Evolutionary conservation across 768 basidiomycete genomes (phyloP).

Genomic region (Leccinum barrowsii): DNA sequence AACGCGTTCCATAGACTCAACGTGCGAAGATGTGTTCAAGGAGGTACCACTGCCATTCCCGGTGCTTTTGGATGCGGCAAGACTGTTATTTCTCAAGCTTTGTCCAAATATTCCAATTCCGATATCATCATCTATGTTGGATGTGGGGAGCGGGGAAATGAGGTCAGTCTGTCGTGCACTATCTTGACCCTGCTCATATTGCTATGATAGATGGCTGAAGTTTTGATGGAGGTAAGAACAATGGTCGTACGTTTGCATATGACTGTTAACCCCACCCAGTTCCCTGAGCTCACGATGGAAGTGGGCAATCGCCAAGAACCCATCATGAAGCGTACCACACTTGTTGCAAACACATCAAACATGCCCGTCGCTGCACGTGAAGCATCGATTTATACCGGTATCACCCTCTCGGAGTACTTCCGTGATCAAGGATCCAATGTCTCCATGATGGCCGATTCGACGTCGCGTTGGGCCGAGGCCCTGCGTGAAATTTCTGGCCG

Average conservation of each 20-base stretch:
- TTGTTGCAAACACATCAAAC: conserved; percentile 99
- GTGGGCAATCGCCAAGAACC: conserved; percentile 91
- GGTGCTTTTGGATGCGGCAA: conserved; percentile 99
- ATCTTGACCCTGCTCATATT: conserved; percentile 35
- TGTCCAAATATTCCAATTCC: conserved; percentile 98
- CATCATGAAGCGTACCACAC: conserved; percentile 99
- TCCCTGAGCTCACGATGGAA: conserved; percentile 92
- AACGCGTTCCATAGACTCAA: not conserved
- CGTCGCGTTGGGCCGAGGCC: conserved; percentile 98
- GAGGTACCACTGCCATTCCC: conserved; percentile 95
- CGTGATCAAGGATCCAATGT: conserved; percentile 98
- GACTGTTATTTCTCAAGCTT: conserved; percentile 97
- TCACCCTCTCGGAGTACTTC: conserved; percentile 99
- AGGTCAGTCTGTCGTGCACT: conserved; percentile 44
- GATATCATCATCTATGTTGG: conserved; percentile 99
- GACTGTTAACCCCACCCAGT: conserved; percentile 34
- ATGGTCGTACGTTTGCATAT: conserved; percentile 1
- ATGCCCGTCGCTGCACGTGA: conserved; percentile 99
- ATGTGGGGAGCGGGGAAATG: conserved; percentile 97
- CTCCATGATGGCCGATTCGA: conserved; percentile 99
- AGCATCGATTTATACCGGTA: conserved; percentile 99
- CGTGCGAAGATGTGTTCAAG: conserved; percentile 78
- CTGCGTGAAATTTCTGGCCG: conserved; percentile 99
- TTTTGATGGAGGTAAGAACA: conserved; percentile 84
- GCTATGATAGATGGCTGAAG: conserved; percentile 84